Base-by-base conservation (phyloP, 495 filamentous ascomycete genomes). In the Chaetomium cochliodes region DNA sequence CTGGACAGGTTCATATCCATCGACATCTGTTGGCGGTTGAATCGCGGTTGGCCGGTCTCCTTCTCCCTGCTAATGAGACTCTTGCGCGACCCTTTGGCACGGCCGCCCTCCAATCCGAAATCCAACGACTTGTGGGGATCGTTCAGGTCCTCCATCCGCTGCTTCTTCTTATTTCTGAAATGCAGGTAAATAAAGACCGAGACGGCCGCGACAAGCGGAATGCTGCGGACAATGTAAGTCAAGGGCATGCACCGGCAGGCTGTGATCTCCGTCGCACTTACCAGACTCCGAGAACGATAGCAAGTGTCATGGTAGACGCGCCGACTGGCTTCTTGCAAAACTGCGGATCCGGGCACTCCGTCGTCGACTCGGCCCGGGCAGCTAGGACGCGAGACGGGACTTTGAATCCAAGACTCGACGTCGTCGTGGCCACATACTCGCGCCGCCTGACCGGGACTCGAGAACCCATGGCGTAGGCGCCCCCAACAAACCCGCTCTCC, bases 101-200 rank as follows among this genome's bases (percentile, higher is more conserved):
- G 20, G n/a, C 61, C 67, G 30, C 80, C 81, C 13, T 85, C 90
- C 74, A 97, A 76, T 33, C 94, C 94, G 73, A 98, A 98, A 74
- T 98, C 94, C 72, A 98, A 84, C 2, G 92, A 96, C 71, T 89
- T 96, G 74, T 96, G 90, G 68, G 91, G 90, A 73, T 97, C 93
- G 65, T 90, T 86, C 37, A 82, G 81, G 74, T 98, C 94, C 79
- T 98, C 94, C 47, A 79, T 78, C 64, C 82, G 81, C 64, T 92
- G 84, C 67, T 85, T 93, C 68, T 85, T 84, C 18, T 90, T 79
- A 69, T 90, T 88, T 72, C 90, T 82, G 16, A 90, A 85, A 70
- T 96, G 92, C 37, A 98, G 81, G 68, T 85, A 89, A 60, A 93
- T 64, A 54, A 97, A 81, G 28, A 91, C 81, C 25, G 87, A 64